Percentiles rank a stretch among this genome's conserved stretches.
phyloP scores from a whole-genome alignment of 768 basidiomycete species.

The Grammothele lineata region DNA sequence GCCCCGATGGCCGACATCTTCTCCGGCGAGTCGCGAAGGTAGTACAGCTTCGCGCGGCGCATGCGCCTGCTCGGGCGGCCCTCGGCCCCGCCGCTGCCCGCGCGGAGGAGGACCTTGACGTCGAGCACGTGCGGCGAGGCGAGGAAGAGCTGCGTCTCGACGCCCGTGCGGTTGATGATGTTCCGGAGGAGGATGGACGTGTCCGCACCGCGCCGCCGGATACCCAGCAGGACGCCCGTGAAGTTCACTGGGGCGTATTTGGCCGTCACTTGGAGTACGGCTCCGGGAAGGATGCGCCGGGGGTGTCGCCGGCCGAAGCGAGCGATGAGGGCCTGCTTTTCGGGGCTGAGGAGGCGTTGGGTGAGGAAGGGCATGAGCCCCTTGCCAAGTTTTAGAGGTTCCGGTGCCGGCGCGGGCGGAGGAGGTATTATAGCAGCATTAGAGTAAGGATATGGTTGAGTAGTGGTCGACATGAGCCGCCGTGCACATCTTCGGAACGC shows the following conservation, averaged over 20 bases:
- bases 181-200: constrained; percentile 89
- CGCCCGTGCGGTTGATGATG: constrained; percentile 84
- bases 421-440: constrained; percentile 54
- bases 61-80: constrained; percentile 50
- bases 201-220: constrained; percentile 79
- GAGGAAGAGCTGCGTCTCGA: constrained; percentile 90
- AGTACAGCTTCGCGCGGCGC: constrained; percentile 78
- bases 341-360: constrained; percentile 57
- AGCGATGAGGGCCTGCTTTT: constrained; percentile 67
- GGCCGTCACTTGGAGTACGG: constrained; percentile 77
- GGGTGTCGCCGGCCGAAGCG: constrained; percentile 72
- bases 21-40: constrained; percentile 75
- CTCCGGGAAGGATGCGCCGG: constrained; percentile 71
- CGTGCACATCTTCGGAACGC: constrained; percentile 31
- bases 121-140: constrained; percentile 85
- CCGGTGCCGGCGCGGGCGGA: constrained; percentile 38
- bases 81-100: constrained; percentile 31
- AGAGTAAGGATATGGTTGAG: constrained; percentile 65
- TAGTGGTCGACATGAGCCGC: constrained; percentile 43
- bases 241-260: constrained; percentile 78
- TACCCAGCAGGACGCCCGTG: constrained; percentile 82
- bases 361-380: constrained; percentile 75
- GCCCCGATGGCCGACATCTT: constrained; percentile 78
- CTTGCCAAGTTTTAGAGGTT: constrained; percentile 57
- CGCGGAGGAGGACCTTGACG: constrained; percentile 71